Evolutionary conservation across 75 land plant genomes (phyloP).

Genomic region (Chamaecyparis obtusa): DNA sequence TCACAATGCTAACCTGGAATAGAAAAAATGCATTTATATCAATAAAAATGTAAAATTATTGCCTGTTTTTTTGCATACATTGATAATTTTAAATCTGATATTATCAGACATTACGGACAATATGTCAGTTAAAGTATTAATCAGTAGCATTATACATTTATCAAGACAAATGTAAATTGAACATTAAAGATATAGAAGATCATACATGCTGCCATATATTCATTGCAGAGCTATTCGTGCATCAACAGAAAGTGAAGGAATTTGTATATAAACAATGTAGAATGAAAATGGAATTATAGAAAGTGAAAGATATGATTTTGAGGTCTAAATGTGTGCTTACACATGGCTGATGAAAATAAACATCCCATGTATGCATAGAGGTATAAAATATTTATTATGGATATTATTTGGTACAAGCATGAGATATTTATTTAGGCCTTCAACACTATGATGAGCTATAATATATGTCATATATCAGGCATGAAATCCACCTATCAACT

Average conservation of each 20-base stretch:
- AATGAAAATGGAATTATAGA: neutral
- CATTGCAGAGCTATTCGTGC: neutral
- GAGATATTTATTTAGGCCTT: neutral
- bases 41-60: neutral
- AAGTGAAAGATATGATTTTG: neutral
- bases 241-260: neutral
- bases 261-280: neutral
- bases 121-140: neutral
- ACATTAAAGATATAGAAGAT: neutral
- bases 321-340: neutral
- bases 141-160: neutral
- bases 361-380: neutral
- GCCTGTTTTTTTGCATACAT: neutral
- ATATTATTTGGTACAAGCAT: neutral
- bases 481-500: neutral
- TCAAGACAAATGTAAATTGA: neutral
- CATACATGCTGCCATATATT: neutral
- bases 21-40: neutral
- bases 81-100: neutral
- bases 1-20: constrained; percentile 89
- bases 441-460: neutral
- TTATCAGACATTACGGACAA: neutral
- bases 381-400: neutral
- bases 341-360: neutral
- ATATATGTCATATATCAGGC: neutral